Conservation (phyloP, 1,284 basidiomycete genomes). For the Marasmius oreades region DNA sequence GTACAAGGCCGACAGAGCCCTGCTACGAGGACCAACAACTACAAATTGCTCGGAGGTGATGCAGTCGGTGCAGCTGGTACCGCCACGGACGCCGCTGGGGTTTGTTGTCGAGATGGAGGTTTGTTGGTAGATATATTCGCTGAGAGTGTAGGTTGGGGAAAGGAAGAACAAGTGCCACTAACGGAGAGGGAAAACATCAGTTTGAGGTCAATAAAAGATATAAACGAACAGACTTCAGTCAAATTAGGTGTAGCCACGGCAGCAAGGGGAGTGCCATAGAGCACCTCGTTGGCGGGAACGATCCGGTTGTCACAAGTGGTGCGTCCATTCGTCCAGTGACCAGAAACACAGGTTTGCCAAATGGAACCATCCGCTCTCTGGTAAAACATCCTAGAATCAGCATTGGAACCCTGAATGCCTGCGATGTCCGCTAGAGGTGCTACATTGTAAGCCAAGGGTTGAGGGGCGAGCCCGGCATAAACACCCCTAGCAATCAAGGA, state of each 20-base stretch:
- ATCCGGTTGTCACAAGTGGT: slow-evolving; percentile 6
- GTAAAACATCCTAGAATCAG: slow-evolving; percentile 4
- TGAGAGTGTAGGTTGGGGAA: slow-evolving; percentile 1
- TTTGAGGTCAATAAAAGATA: neutral
- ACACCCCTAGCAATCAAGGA: neutral
- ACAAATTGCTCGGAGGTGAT: neutral
- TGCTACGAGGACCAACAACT: neutral
- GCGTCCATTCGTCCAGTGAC: slow-evolving; percentile 1
- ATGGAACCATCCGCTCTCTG: slow-evolving; percentile 2
- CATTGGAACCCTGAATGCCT: neutral
- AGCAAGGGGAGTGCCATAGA: neutral
- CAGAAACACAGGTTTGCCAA: slow-evolving; percentile 3
- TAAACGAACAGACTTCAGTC: neutral
- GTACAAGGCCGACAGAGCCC: neutral
- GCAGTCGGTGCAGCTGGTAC: neutral
- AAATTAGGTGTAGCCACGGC: neutral
- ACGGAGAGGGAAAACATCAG: neutral
- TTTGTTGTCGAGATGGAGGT: slow-evolving; percentile 1
- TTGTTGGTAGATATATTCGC: slow-evolving; percentile 5
- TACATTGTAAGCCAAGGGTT: slow-evolving; percentile 1
- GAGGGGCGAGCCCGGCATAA: neutral
- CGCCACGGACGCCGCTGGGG: slow-evolving; percentile 2
- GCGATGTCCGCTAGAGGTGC: slow-evolving; percentile 1
- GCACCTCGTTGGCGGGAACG: neutral
- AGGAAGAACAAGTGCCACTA: slow-evolving; percentile 8